Conservation (phyloP, 345 rosid genomes). For the Turritis glabra region DNA sequence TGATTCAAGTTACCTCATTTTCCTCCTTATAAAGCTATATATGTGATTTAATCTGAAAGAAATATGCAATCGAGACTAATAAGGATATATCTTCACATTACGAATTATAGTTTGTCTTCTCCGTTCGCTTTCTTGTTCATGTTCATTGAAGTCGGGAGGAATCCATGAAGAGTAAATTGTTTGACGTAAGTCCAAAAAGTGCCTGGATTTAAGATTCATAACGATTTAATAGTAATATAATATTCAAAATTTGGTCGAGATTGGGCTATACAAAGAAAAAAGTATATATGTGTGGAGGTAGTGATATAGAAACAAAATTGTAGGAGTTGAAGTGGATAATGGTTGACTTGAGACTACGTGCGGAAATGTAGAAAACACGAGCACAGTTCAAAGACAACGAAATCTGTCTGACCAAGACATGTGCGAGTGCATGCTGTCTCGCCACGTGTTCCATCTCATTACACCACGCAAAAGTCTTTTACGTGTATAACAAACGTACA, state of each 20-base stretch:
- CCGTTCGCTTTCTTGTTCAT: too few species aligned
- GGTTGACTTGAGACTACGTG: conserved; percentile 42
- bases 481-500: not conserved
- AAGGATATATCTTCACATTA: too few species aligned
- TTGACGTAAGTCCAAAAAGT: not conserved
- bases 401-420: conserved; percentile 36
- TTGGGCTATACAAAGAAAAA: not conserved
- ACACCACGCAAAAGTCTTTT: conserved; percentile 18
- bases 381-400: conserved; percentile 40
- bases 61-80: too few species aligned
- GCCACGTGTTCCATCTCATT: conserved; percentile 33
- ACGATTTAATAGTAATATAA: not conserved
- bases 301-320: not conserved
- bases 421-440: conserved; percentile 34
- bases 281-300: too few species aligned
- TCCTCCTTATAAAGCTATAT: too few species aligned
- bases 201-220: not conserved
- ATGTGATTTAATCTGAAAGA: too few species aligned
- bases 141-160: too few species aligned
- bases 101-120: too few species aligned
- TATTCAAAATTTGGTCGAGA: not conserved
- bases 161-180: too few species aligned
- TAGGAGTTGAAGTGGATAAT: conserved; percentile 20
- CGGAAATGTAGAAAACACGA: conserved; percentile 26
- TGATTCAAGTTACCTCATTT: too few species aligned